Conservation (phyloP, 2,329 filamentous ascomycete genomes). For the Epichloe elymi region DNA sequence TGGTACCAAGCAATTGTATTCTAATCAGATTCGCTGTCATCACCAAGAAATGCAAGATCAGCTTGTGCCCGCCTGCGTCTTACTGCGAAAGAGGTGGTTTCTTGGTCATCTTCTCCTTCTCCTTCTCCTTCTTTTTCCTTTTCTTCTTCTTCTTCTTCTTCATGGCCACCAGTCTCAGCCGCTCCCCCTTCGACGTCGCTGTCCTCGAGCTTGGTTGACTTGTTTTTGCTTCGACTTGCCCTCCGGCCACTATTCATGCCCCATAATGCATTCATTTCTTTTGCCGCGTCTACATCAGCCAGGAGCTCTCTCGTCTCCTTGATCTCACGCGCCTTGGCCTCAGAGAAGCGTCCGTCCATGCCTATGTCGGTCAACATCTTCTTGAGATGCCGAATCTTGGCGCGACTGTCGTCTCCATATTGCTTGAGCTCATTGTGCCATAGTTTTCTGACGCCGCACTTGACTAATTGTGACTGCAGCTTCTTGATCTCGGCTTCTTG, state of each 20-base stretch:
- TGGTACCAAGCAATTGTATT: not conserved
- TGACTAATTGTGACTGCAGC: constrained; percentile 71
- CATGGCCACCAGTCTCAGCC: constrained; percentile 7
- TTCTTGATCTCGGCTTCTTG: constrained; percentile 76
- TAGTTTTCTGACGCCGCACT: constrained; percentile 85
- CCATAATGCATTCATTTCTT: constrained; percentile 71
- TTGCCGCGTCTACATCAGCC: constrained; percentile 72
- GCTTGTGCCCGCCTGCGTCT: constrained; percentile 34
- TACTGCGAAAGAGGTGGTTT: constrained; percentile 25
- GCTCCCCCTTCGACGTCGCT: constrained; percentile 11
- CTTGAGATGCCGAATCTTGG: constrained; percentile 73
- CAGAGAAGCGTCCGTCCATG: constrained; percentile 80
- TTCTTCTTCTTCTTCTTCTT: constrained; percentile 12
- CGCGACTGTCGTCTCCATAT: constrained; percentile 55
- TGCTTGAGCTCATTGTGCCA: constrained; percentile 77
- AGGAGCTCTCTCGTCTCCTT: constrained; percentile 75
- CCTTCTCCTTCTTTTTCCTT: constrained; percentile 16
- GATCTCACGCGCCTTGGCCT: constrained; percentile 73
- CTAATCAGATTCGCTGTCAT: constrained; percentile 53
- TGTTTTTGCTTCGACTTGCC: constrained; percentile 26
- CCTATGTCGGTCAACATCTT: constrained; percentile 67
- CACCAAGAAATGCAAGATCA: constrained; percentile 53
- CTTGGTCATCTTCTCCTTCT: constrained; percentile 16
- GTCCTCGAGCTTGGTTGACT: constrained; percentile 18
- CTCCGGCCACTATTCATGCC: constrained; percentile 36